Percentiles rank a stretch among this genome's conserved stretches.
phyloP scores from a whole-genome alignment of 2,329 filamentous ascomycete genomes.

The Colletotrichum higginsianum region DNA sequence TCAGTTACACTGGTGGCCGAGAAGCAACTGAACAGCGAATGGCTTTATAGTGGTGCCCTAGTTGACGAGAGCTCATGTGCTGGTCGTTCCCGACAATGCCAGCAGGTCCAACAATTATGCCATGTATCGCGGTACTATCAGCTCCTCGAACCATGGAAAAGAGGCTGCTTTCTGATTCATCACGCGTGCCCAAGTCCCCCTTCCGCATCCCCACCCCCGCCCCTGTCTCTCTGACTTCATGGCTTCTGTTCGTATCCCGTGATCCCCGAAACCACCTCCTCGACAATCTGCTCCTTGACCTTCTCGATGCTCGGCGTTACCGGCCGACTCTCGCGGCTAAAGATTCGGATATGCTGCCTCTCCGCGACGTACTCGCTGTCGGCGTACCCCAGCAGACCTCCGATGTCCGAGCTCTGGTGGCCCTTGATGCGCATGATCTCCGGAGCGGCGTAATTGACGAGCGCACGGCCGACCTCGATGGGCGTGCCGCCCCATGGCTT shows the following conservation, averaged over 20 bases:
- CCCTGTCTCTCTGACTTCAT: not conserved
- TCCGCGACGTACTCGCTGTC: slow-evolving; percentile 95
- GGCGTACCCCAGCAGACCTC: slow-evolving; percentile 86
- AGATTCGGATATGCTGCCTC: slow-evolving; percentile 88
- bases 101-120: slow-evolving; percentile 14
- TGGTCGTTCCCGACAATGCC: not conserved
- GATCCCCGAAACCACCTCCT: slow-evolving; percentile 42
- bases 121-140: not conserved
- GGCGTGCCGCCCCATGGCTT: slow-evolving; percentile 67
- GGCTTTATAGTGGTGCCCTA: not conserved
- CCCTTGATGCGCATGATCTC: slow-evolving; percentile 92
- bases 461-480: slow-evolving; percentile 85
- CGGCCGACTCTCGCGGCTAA: slow-evolving; percentile 68
- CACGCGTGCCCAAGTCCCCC: not conserved
- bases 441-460: slow-evolving; percentile 92
- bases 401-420: slow-evolving; percentile 85
- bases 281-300: slow-evolving; percentile 39
- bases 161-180: not conserved
- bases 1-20: not conserved
- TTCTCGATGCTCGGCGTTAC: slow-evolving; percentile 60
- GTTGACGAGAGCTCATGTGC: not conserved
- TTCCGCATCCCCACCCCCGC: not conserved
- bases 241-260: slow-evolving; percentile 45
- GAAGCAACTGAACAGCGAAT: not conserved
- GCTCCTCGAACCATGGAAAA: slow-evolving; percentile 16